Conservation (phyloP, 169 alveolate species). For the Eimeria necatrix region DNA sequence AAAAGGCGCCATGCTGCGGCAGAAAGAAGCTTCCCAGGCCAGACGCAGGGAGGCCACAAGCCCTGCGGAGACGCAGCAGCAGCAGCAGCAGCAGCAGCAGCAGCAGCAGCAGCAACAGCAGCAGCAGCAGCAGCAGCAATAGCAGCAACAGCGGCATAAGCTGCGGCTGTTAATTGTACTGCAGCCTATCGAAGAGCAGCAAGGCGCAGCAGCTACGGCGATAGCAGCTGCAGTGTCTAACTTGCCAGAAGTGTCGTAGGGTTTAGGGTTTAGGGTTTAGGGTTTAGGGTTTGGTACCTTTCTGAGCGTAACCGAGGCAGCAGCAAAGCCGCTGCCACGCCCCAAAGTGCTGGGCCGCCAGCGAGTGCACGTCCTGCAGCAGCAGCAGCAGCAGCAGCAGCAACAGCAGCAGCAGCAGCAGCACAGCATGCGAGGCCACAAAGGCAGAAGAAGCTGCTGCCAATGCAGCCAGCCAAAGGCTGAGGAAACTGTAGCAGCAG, state of each 20-base stretch:
- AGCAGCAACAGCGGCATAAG: conserved; percentile 16
- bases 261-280: too few relatives aligned
- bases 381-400: conserved; percentile 35
- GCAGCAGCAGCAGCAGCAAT: neutral
- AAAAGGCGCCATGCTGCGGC: neutral
- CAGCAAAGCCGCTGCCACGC: conserved; percentile 51
- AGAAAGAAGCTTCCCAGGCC: neutral
- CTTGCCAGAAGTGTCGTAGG: too few relatives aligned
- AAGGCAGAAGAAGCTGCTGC: too few relatives aligned
- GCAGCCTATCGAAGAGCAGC: too few relatives aligned
- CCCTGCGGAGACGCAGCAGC: neutral
- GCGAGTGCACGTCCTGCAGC: conserved; percentile 18
- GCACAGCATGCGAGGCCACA: too few relatives aligned
- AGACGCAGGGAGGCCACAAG: conserved; percentile 12
- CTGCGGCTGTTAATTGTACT: too few relatives aligned
- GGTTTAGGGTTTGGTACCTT: too few relatives aligned
- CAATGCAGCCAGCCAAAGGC: too few relatives aligned
- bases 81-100: neutral
- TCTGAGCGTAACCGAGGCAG: neutral
- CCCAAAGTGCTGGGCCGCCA: conserved; percentile 2
- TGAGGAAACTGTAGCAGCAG: too few relatives aligned
- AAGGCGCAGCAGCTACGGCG: too few relatives aligned
- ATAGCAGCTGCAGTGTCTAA: too few relatives aligned
- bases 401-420: too few relatives aligned
- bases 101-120: conserved; percentile 36